These are phyloP conservation scores for Epichloe typhina DNA, from an alignment of 2,329 filamentous ascomycete genomes.

Conservation along the genomic window DNA sequence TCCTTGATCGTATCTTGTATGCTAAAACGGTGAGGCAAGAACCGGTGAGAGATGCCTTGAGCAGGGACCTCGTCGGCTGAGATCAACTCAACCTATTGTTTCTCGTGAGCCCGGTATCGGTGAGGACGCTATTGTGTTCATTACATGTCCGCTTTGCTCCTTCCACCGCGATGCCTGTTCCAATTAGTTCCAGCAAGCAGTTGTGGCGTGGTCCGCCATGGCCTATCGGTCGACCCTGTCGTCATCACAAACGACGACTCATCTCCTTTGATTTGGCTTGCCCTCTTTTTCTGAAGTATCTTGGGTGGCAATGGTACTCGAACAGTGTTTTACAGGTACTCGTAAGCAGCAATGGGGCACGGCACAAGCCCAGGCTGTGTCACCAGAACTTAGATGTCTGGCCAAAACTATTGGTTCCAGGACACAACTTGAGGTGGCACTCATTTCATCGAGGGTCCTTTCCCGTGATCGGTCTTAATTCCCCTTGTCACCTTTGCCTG, in stretches of 20 bases:
- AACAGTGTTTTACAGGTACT: not conserved
- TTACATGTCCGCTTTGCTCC: not conserved
- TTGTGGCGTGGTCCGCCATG: not conserved
- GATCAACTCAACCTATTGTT: not conserved
- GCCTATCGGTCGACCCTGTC: not conserved
- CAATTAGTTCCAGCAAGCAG: not conserved
- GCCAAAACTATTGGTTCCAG: not conserved
- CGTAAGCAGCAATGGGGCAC: not conserved
- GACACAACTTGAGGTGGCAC: not conserved
- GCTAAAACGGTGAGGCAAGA: not conserved
- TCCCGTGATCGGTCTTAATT: not conserved
- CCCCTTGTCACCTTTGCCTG: not conserved
- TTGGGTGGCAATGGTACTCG: not conserved
- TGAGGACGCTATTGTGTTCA: not conserved
- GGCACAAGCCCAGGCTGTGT: not conserved
- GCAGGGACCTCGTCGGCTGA: not conserved
- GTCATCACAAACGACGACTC: conserved; percentile 1
- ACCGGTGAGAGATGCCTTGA: not conserved
- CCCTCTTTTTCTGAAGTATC: not conserved
- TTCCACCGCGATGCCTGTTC: not conserved
- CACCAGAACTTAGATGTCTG: not conserved
- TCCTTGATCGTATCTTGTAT: not conserved
- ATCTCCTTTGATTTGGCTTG: not conserved
- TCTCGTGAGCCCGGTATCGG: not conserved
- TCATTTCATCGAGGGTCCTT: not conserved